Conservation (phyloP, 176 grass and related monocot genomes). For the Saccharum officinarum region DNA sequence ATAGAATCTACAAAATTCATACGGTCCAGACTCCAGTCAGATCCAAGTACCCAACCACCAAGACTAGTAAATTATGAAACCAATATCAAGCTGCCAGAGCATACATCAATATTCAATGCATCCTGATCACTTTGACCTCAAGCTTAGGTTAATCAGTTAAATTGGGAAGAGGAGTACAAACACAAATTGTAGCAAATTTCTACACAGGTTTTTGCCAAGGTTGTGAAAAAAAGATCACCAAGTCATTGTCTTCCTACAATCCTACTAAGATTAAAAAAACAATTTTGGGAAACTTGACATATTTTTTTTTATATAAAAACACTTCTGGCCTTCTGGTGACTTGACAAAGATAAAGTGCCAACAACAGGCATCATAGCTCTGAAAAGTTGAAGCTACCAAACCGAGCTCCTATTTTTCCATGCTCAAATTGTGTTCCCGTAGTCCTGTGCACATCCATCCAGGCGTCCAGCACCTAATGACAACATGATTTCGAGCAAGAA, state of each 20-base stretch:
- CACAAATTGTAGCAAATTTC: neutral
- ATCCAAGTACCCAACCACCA: neutral
- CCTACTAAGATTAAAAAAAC: neutral
- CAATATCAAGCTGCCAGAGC: neutral
- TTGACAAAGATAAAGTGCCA: neutral
- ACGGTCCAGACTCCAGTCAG: neutral
- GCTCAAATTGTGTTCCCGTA: neutral
- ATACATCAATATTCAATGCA: neutral
- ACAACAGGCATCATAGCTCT: neutral
- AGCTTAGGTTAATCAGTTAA: neutral
- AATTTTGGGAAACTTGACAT: neutral
- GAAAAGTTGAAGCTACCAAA: conserved; percentile 18
- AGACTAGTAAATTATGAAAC: no score
- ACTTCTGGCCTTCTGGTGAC: neutral
- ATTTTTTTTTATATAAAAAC: neutral
- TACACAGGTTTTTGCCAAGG: neutral
- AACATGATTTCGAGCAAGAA: conserved; percentile 16
- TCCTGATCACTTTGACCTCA: neutral
- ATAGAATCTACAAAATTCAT: neutral
- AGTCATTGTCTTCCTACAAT: neutral
- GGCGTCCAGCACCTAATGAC: neutral
- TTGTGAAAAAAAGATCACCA: neutral
- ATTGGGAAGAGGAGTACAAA: neutral
- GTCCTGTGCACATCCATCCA: neutral
- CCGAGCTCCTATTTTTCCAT: conserved; percentile 7